phyloP scores from a whole-genome alignment of 208 protist genomes.

The Crithidia bombi region DNA sequence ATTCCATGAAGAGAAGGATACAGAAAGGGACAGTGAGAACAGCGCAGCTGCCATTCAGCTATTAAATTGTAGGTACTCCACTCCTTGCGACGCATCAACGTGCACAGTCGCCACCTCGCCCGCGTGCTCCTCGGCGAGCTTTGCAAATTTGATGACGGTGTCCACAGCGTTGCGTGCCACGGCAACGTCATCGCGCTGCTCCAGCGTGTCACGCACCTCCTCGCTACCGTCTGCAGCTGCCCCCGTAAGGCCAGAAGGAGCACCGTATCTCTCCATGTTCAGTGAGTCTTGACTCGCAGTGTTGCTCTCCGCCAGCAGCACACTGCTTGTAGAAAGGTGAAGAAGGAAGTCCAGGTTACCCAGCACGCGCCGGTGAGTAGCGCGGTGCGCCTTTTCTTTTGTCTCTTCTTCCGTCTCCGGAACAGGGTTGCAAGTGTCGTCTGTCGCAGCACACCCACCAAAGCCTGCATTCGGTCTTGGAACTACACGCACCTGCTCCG shows the following conservation, averaged over 20 bases:
- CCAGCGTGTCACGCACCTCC: slow-evolving; percentile 27
- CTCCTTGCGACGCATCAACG: slow-evolving; percentile 6
- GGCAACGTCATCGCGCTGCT: slow-evolving; percentile 36
- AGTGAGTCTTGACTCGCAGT: slow-evolving; percentile 1
- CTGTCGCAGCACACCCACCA: no score
- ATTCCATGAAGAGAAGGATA: no score
- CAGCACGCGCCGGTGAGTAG: slow-evolving; percentile 10
- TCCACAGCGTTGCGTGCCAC: slow-evolving; percentile 35
- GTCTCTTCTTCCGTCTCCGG: neutral
- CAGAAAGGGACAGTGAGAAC: no score
- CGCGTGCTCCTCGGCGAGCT: slow-evolving; percentile 32
- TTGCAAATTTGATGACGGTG: slow-evolving; percentile 39
- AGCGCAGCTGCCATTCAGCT: slow-evolving; percentile 1
- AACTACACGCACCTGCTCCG: slow-evolving; percentile 18
- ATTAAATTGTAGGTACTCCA: slow-evolving; percentile 38
- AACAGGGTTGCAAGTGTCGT: no score
- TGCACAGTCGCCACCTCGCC: slow-evolving; percentile 23
- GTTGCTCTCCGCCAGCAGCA: slow-evolving; percentile 4
- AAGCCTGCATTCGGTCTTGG: neutral
- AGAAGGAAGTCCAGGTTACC: slow-evolving; percentile 32
- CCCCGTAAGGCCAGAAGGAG: neutral
- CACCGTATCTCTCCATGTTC: neutral
- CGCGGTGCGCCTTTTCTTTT: neutral
- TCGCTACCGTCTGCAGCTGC: neutral
- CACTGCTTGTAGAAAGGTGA: slow-evolving; percentile 17